Percentiles rank a stretch among this genome's conserved stretches.
phyloP scores from a whole-genome alignment of 495 filamentous ascomycete species.

The Penicillium crystallinum region DNA sequence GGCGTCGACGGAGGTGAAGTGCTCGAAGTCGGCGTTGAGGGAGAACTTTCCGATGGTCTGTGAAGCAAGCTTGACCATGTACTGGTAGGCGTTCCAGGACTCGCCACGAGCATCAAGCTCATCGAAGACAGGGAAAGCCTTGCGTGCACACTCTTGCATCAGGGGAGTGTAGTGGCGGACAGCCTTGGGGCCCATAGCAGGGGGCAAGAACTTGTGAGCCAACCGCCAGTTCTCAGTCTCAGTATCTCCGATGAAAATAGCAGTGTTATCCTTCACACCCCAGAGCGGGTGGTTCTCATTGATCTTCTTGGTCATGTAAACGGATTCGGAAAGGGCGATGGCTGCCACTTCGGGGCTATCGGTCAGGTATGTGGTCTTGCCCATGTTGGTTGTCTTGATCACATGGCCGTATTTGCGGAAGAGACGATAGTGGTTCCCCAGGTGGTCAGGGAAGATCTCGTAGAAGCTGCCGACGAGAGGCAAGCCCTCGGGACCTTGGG shows the following conservation, averaged over 20 bases:
- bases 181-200: slow-evolving; percentile 48
- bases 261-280: slow-evolving; percentile 43
- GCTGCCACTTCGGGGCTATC: slow-evolving; percentile 40
- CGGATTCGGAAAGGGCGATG: slow-evolving; percentile 35
- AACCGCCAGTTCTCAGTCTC: slow-evolving; percentile 41
- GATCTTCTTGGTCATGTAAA: slow-evolving; percentile 51
- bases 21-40: slow-evolving; percentile 43
- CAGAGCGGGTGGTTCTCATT: slow-evolving; percentile 45
- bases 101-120: slow-evolving; percentile 41
- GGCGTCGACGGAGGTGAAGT: slow-evolving; percentile 42
- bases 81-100: slow-evolving; percentile 53
- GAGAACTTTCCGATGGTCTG: slow-evolving; percentile 45
- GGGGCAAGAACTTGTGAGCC: slow-evolving; percentile 53
- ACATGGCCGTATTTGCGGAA: slow-evolving; percentile 50
- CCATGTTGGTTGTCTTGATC: slow-evolving; percentile 53
- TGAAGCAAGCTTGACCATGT: slow-evolving; percentile 52
- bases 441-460: slow-evolving; percentile 54
- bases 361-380: slow-evolving; percentile 46
- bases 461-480: slow-evolving; percentile 49
- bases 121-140: slow-evolving; percentile 46
- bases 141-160: slow-evolving; percentile 41
- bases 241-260: slow-evolving; percentile 51
- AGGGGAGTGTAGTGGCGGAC: slow-evolving; percentile 48
- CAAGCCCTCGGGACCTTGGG: slow-evolving; percentile 44
- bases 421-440: slow-evolving; percentile 55